phyloP scores from a whole-genome alignment of 129 eudicot genomes.

The Flaveria linearis region DNA sequence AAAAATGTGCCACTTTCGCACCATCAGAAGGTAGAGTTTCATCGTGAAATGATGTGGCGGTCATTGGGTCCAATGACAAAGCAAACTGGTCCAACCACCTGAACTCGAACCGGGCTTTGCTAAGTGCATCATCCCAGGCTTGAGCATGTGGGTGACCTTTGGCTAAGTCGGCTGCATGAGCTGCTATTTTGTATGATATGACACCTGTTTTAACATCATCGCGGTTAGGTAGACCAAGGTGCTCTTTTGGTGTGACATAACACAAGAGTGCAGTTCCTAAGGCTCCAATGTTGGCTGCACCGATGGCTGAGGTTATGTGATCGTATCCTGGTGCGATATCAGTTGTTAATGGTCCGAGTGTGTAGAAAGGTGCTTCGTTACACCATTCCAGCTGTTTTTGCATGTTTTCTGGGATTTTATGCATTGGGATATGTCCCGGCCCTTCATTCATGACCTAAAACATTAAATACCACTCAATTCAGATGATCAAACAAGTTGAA shows the following conservation, averaged over 20 bases:
- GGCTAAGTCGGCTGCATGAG: slow-evolving; percentile 97
- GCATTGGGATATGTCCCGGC: slow-evolving; percentile 95
- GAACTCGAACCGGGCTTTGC: slow-evolving; percentile 97
- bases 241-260: slow-evolving; percentile 96
- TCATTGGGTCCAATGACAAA: slow-evolving; percentile 86
- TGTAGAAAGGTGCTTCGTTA: slow-evolving; percentile 96
- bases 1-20: slow-evolving; percentile 98
- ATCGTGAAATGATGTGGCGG: slow-evolving; percentile 95
- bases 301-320: slow-evolving; percentile 97
- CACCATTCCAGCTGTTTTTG: slow-evolving; percentile 98
- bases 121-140: slow-evolving; percentile 94
- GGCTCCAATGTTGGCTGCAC: slow-evolving; percentile 98
- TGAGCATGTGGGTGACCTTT: slow-evolving; percentile 94
- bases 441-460: slow-evolving; percentile 97
- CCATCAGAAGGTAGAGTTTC: slow-evolving; percentile 95
- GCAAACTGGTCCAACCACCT: slow-evolving; percentile 99
- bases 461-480: background rate
- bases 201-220: slow-evolving; percentile 96
- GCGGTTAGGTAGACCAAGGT: slow-evolving; percentile 92
- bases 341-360: slow-evolving; percentile 95
- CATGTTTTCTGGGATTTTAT: slow-evolving; percentile 96
- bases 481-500: background rate
- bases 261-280: slow-evolving; percentile 97
- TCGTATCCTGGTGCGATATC: slow-evolving; percentile 99
- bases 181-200: slow-evolving; percentile 89